phyloP scores from a whole-genome alignment of 306 rosid genomes.

The Carpinus viminea region DNA sequence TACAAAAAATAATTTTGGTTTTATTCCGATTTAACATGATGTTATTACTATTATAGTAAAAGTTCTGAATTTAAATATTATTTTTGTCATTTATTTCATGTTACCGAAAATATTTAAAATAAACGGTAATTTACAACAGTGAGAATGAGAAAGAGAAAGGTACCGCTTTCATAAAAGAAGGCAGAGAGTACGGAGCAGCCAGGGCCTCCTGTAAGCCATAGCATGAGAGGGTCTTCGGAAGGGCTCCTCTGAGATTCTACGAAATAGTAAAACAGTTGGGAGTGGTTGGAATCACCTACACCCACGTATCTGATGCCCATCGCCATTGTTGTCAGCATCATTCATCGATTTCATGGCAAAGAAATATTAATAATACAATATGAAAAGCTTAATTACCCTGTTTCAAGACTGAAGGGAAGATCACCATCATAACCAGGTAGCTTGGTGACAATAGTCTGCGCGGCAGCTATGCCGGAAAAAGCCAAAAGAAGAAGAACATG shows the following conservation, averaged over 20 bases:
- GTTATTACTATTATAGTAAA: no score
- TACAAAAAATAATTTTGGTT: no score
- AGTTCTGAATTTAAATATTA: no score
- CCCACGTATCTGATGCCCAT: slow-evolving; percentile 21
- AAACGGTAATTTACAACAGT: no score
- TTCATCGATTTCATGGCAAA: no score
- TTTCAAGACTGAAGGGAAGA: slow-evolving; percentile 34
- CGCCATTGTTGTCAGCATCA: no score
- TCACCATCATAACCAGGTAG: slow-evolving; percentile 5
- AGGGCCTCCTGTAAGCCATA: slow-evolving; percentile 36
- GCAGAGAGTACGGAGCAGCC: slow-evolving; percentile 32
- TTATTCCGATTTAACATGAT: no score
- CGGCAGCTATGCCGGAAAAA: slow-evolving; percentile 18
- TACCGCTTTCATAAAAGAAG: slow-evolving; percentile 37
- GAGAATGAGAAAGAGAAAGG: no score
- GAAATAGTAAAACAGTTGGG: slow-evolving; percentile 31
- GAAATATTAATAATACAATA: no score
- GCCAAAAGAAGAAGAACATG: slow-evolving; percentile 6
- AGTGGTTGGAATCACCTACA: slow-evolving; percentile 14
- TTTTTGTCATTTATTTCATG: no score
- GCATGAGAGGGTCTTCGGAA: slow-evolving; percentile 23
- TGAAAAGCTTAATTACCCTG: slow-evolving; percentile 24
- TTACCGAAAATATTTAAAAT: no score
- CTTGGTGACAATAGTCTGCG: slow-evolving; percentile 25
- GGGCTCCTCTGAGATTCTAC: slow-evolving; percentile 33